These are phyloP conservation scores for Sedum album DNA, from an alignment of 164 flowering plant genomes.

Conservation along the genomic window DNA sequence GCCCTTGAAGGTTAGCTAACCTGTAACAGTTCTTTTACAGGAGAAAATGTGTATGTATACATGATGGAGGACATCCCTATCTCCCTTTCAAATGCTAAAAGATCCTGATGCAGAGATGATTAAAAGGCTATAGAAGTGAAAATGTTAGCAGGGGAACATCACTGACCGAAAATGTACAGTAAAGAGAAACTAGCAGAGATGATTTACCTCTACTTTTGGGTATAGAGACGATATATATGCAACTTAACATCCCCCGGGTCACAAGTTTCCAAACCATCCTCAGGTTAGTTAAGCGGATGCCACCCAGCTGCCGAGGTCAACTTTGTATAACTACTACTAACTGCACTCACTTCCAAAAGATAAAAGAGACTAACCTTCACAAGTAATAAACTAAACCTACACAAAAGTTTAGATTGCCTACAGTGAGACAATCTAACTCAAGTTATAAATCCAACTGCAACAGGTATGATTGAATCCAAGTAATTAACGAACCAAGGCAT, in stretches of 20 bases:
- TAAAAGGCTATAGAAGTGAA: background rate
- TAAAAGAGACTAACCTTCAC: constrained; percentile 27
- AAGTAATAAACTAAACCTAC: constrained; percentile 31
- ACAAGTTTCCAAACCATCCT: background rate
- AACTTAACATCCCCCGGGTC: background rate
- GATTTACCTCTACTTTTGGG: background rate
- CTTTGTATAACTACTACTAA: constrained; percentile 18
- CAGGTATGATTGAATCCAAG: background rate
- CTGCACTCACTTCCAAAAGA: constrained; percentile 26
- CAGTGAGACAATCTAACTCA: constrained; percentile 32
- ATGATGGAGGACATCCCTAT: background rate
- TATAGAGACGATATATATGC: background rate
- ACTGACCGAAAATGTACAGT: background rate
- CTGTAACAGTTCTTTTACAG: background rate
- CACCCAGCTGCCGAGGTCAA: constrained; percentile 21
- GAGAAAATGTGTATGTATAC: background rate
- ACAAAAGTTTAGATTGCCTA: constrained; percentile 31
- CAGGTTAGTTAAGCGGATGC: background rate
- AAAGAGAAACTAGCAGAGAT: background rate
- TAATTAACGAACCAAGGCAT: background rate
- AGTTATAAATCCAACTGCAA: constrained; percentile 21
- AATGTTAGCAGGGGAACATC: background rate
- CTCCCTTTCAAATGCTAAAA: background rate
- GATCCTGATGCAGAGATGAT: background rate
- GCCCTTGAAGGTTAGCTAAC: background rate